Percentiles rank a stretch among this genome's conserved stretches.
Conservation (phyloP, 2,329 filamentous ascomycete species). For the Neospermospora avenae region DNA sequence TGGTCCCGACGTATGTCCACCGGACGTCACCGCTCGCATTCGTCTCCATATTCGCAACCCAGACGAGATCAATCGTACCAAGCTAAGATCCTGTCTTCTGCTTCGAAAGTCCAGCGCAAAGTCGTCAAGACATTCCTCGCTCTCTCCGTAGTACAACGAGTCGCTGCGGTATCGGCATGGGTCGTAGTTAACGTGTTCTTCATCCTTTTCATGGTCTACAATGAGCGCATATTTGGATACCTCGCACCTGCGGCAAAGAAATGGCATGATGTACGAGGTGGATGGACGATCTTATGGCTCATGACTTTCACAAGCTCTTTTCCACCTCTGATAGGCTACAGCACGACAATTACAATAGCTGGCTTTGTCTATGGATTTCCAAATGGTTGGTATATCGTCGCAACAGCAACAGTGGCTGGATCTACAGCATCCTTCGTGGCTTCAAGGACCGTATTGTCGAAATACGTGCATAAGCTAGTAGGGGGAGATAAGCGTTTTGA, state of each 20-base stretch:
- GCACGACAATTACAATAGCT: constrained; percentile 61
- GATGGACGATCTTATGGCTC: constrained; percentile 65
- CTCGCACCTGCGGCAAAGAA: constrained; percentile 69
- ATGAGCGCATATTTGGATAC: constrained; percentile 72
- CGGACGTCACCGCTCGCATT: constrained; percentile 27
- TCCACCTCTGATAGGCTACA: constrained; percentile 69
- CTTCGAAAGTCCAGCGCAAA: constrained; percentile 49
- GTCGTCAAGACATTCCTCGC: constrained; percentile 49
- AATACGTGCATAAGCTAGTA: constrained; percentile 76
- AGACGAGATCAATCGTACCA: constrained; percentile 32
- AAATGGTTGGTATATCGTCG: constrained; percentile 69
- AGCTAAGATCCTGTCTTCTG: constrained; percentile 45
- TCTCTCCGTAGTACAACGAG: constrained; percentile 59
- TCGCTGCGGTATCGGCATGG: constrained; percentile 51
- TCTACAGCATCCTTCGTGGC: constrained; percentile 77
- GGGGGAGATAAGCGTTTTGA: constrained; percentile 83
- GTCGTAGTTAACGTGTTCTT: constrained; percentile 49
- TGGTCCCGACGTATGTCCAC: constrained; percentile 48
- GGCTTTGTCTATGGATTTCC: constrained; percentile 72
- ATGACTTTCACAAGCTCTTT: constrained; percentile 66
- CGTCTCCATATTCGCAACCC: constrained; percentile 24
- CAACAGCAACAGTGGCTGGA: constrained; percentile 73
- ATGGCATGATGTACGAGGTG: constrained; percentile 71
- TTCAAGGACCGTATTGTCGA: constrained; percentile 73
- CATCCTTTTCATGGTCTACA: constrained; percentile 73